Evolutionary conservation across 805 yeast genomes (phyloP), one percentile per base, ranked within the genome.

Genomic region (Candida adriatica): DNA sequence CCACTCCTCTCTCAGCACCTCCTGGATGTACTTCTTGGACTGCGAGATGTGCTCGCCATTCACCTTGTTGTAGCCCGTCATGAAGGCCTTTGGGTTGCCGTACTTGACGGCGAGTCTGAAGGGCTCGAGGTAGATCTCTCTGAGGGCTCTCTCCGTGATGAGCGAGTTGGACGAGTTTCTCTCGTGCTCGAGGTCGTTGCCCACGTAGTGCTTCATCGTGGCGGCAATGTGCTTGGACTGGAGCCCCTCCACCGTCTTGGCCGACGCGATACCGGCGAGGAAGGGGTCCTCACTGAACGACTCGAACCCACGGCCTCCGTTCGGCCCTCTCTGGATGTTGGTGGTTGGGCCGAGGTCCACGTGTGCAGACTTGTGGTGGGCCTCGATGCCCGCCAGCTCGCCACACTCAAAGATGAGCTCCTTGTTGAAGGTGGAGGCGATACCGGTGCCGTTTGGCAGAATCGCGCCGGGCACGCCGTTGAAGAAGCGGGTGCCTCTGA

Each of bases 301-400:
- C 51, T 76, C 83, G 45, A 75, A 76, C 2, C 75, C 74, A 33
- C 83, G 56, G 13, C 83, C 81, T 18, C 80, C 79, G 20, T 70
- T 53, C 8, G 80, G 80, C 10, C 68, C 65, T 33, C 81, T 57
- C 31, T 64, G 73, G 41, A 73, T 73, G 56, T 74, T 74, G 21
- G 70, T 51, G 31, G 72, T 48, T 26, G 74, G 74, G 7, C 72
- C 75, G 28, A 69, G 53, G 29, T 69, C 61, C 15, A 67, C 66
- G 39, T 68, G 70, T 8, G 65, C 75, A 23, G 70, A 67, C 43
- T 75, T 73, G 42, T 64, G 62, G 37, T 57, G 67, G 16, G 78
- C 75, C 49, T 75, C 80, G 16, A 48, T 45, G 18, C 68, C 79
- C 70, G 73, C 68, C 34, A 73, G 50, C 18, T 51, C 43, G 35